These are phyloP conservation scores for Agapanthus africanus DNA, from an alignment of 106 monocot species.

Conservation along the genomic window DNA sequence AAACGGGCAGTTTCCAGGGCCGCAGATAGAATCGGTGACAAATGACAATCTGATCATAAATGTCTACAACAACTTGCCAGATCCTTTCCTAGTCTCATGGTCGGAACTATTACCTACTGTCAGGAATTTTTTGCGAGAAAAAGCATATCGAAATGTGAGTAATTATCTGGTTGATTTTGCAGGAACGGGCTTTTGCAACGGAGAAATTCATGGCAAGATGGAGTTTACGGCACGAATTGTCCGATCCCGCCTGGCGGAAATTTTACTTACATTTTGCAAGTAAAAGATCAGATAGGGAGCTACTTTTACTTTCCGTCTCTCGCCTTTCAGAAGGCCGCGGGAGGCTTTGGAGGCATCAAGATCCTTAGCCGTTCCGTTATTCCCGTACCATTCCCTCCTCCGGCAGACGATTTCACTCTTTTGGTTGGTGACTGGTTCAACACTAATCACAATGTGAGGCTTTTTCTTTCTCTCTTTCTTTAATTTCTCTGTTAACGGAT, in stretches of 20 bases:
- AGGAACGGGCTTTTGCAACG: slow-evolving; percentile 41
- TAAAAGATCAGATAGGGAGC: slow-evolving; percentile 55
- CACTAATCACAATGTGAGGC: slow-evolving; percentile 47
- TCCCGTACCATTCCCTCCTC: slow-evolving; percentile 50
- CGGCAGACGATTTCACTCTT: slow-evolving; percentile 37
- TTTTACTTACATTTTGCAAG: slow-evolving; percentile 40
- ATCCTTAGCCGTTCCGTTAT: slow-evolving; percentile 39
- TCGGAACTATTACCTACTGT: neutral
- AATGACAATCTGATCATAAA: slow-evolving; percentile 24
- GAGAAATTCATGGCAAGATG: slow-evolving; percentile 51
- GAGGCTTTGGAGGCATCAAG: slow-evolving; percentile 41
- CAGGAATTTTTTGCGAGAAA: neutral
- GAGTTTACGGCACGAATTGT: slow-evolving; percentile 50
- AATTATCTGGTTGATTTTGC: neutral
- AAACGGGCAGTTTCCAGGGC: slow-evolving; percentile 23
- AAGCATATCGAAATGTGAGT: neutral
- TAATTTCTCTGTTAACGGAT: too few relatives aligned
- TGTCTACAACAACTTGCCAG: slow-evolving; percentile 17
- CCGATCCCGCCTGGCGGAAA: slow-evolving; percentile 44
- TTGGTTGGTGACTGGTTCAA: slow-evolving; percentile 55
- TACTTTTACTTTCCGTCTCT: slow-evolving; percentile 56
- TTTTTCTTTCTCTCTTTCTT: too few relatives aligned
- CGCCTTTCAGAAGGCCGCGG: slow-evolving; percentile 45
- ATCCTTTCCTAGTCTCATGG: slow-evolving; percentile 14
- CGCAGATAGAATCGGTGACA: slow-evolving; percentile 16